A percentile compares a stretch with the other conserved stretches of the same genome.
Evolutionary conservation across 257 asterid species (phyloP).

Genomic region (Gentiana macrophylla): DNA sequence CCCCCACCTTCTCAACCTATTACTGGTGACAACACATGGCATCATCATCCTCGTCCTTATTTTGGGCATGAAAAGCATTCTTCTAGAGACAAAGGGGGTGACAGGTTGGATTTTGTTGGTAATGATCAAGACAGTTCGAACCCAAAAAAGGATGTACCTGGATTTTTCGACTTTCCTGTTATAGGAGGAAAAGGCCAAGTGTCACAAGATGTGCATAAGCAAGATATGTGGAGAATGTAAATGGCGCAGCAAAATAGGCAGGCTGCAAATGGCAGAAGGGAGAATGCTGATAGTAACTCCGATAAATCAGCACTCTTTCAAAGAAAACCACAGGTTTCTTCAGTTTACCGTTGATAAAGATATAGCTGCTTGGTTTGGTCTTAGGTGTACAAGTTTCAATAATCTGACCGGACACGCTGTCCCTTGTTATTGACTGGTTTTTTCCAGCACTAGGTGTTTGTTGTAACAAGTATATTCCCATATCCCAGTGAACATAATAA

Average conservation of each 20-base stretch:
- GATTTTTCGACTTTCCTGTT: constrained; percentile 54
- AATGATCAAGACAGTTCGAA: constrained; percentile 21
- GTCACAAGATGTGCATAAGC: constrained; percentile 35
- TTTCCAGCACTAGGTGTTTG: too few relatives aligned
- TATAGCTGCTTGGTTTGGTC: constrained; percentile 78
- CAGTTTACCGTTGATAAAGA: constrained; percentile 31
- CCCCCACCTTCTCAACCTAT: constrained; percentile 16
- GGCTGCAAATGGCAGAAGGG: constrained; percentile 18
- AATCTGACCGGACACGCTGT: too few relatives aligned
- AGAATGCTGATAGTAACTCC: constrained; percentile 13
- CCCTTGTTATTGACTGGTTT: too few relatives aligned
- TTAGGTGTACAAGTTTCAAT: not conserved
- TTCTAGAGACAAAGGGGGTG: constrained; percentile 9
- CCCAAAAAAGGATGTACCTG: constrained; percentile 17
- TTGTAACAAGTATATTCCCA: too few relatives aligned
- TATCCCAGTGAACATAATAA: too few relatives aligned
- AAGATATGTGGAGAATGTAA: constrained; percentile 48
- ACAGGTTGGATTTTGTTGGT: constrained; percentile 27
- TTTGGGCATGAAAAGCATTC: constrained; percentile 24
- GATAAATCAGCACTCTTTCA: constrained; percentile 4
- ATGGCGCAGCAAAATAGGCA: constrained; percentile 24
- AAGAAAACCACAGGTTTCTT: constrained; percentile 8
- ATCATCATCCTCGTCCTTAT: constrained; percentile 26
- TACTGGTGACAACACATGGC: constrained; percentile 8
- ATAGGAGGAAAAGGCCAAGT: constrained; percentile 67